Evolutionary conservation across 495 filamentous ascomycete species (phyloP).

Genomic region (Talaromyces liani): DNA sequence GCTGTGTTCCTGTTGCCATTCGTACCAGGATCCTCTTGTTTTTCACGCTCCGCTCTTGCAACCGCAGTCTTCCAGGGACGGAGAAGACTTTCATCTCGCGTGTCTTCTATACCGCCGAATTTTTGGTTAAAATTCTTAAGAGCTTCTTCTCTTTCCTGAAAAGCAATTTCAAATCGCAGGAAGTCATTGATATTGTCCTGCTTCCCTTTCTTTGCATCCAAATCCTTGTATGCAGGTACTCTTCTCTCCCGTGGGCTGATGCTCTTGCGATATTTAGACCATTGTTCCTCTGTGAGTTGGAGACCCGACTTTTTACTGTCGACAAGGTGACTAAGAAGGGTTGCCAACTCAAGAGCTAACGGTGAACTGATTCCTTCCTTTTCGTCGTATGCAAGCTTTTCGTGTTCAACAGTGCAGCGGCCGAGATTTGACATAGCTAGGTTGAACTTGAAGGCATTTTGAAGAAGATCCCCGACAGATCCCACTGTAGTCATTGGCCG

Average conservation of each 20-base stretch:
- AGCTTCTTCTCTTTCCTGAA: slow-evolving; percentile 42
- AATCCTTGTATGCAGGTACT: slow-evolving; percentile 35
- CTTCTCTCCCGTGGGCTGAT: slow-evolving; percentile 23
- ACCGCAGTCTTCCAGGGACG: slow-evolving; percentile 30
- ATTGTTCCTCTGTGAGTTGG: slow-evolving; percentile 51
- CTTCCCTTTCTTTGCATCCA: slow-evolving; percentile 24
- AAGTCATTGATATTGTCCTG: slow-evolving; percentile 57
- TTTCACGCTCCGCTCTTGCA: slow-evolving; percentile 4
- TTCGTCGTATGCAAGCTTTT: slow-evolving; percentile 60
- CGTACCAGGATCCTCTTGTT: slow-evolving; percentile 11
- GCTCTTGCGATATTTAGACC: slow-evolving; percentile 40
- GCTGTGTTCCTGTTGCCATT: neutral
- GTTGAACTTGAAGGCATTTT: slow-evolving; percentile 55
- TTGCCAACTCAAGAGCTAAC: slow-evolving; percentile 51
- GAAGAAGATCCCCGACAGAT: slow-evolving; percentile 39
- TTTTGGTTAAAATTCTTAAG: slow-evolving; percentile 35
- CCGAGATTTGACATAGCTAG: slow-evolving; percentile 62
- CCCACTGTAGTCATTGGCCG: slow-evolving; percentile 27
- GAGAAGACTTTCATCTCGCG: slow-evolving; percentile 44
- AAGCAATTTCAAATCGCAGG: slow-evolving; percentile 57
- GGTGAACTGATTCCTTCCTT: slow-evolving; percentile 48
- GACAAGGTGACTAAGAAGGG: slow-evolving; percentile 69
- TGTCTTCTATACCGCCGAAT: slow-evolving; percentile 21
- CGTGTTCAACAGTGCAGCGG: slow-evolving; percentile 66
- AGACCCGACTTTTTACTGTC: slow-evolving; percentile 74